Evolutionary conservation across 2,329 filamentous ascomycete species (phyloP).

Genomic region (Clonostachys chloroleuca): DNA sequence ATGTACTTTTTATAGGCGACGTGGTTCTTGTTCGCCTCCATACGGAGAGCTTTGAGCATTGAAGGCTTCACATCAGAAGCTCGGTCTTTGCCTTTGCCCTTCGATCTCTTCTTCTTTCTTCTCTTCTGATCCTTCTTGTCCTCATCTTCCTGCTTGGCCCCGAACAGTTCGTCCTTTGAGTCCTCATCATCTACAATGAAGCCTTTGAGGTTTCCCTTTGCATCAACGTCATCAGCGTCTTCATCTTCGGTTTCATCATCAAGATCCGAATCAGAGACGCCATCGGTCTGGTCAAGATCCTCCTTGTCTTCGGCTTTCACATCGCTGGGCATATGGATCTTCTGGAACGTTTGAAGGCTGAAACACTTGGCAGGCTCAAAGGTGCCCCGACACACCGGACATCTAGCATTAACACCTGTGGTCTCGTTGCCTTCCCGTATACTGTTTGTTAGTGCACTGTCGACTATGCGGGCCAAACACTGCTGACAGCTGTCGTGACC

Average conservation of each 20-base stretch:
- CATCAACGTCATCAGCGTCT: conserved; percentile 17
- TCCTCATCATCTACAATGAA: conserved; percentile 47
- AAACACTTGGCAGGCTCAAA: conserved; percentile 68
- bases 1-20: conserved; percentile 67
- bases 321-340: conserved; percentile 60
- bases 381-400: conserved; percentile 69
- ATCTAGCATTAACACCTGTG: conserved; percentile 40
- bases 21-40: conserved; percentile 59
- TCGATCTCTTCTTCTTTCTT: conserved; percentile 27
- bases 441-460: conserved; percentile 48
- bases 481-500: conserved; percentile 77
- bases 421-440: conserved; percentile 44
- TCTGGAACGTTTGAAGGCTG: conserved; percentile 69
- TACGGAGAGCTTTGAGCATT: conserved; percentile 62
- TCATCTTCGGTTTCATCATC: conserved; percentile 20
- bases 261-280: conserved; percentile 22
- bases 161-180: conserved; percentile 16
- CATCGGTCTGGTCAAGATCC: conserved; percentile 20
- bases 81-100: conserved; percentile 23
- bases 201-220: conserved; percentile 31
- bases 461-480: conserved; percentile 67
- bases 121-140: conserved; percentile 8
- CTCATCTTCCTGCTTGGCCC: conserved; percentile 5
- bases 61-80: conserved; percentile 35
- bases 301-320: conserved; percentile 27